phyloP scores from a whole-genome alignment of 495 filamentous ascomycete genomes.

The Annulohypoxylon moriforme region DNA sequence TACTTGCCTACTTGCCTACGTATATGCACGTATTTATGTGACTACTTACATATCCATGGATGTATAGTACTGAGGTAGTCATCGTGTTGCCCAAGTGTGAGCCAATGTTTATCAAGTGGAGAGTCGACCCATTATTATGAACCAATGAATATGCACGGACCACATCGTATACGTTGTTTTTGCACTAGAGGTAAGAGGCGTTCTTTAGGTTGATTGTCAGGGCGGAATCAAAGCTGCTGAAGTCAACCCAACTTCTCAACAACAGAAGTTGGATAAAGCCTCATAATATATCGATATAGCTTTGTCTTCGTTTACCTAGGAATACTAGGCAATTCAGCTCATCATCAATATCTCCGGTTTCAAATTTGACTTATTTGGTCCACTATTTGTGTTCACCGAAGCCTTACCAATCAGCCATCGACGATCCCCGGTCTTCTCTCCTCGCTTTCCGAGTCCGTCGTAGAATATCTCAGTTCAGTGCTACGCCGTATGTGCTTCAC shows the following conservation, averaged over 20 bases:
- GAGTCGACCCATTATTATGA: conserved; percentile 29
- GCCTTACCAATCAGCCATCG: conserved; percentile 6
- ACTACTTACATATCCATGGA: background rate
- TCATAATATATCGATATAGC: conserved; percentile 5
- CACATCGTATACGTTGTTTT: conserved; percentile 10
- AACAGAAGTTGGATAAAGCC: conserved; percentile 6
- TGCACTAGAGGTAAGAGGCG: conserved; percentile 1
- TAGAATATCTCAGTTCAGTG: conserved; percentile 6
- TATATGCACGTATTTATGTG: background rate
- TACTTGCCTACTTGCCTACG: background rate
- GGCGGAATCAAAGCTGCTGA: conserved; percentile 9
- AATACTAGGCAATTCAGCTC: background rate
- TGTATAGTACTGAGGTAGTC: background rate
- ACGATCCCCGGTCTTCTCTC: conserved; percentile 8
- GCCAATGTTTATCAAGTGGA: background rate
- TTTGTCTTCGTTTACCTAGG: background rate
- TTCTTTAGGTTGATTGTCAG: background rate
- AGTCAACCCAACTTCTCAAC: conserved; percentile 23
- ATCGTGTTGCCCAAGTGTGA: background rate
- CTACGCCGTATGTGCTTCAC: conserved; percentile 24
- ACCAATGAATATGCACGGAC: conserved; percentile 15
- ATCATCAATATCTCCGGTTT: background rate
- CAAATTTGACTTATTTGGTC: background rate
- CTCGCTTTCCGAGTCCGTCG: conserved; percentile 16
- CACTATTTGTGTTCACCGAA: conserved; percentile 3